Evolutionary conservation across 495 filamentous ascomycete genomes (phyloP), one percentile per base, ranked within the genome.

Genomic region (Aspergillus cristatus): DNA sequence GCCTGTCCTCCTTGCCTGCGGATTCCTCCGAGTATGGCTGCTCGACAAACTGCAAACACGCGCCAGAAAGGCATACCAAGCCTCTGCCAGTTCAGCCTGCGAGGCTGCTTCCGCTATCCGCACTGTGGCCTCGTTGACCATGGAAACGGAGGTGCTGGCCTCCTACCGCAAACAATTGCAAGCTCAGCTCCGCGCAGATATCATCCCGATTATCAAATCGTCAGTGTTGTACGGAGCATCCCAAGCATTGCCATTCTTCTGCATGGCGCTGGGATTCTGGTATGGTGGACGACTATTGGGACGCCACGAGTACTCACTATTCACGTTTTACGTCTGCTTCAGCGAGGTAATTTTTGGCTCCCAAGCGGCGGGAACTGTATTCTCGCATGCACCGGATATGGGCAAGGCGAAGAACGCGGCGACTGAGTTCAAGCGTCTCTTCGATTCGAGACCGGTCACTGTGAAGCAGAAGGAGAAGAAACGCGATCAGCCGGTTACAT

Each of bases 31-130:
- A 15, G 86, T 93, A 51, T 83, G 76, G 53, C 76, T 93, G 66
- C 72, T 94, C 13, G 71, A 78, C 7, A 69, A 71, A 16, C 86
- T 93, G 58, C 82, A 93, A 50, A 54, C 57, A 4, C 75, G 80
- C 22, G 72, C 77, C 0, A 82, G 86, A 63, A 60, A 65, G 11
- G 79, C 81, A 0, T 90, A 91, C 42, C 71, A 82, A 47, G 63
- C 71, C 14, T 82, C 80, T 28, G 86, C 86, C 17, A 77, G 76
- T 48, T 91, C 82, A 45, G 90, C 88, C 20, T 93, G 89, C 44
- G 90, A 97, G 50, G 86, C 87, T 18, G 87, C 87, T 25, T 78
- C 78, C 2, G 86, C 87, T 14, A 95, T 97, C 52, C 82, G 88
- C 18, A 97, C 89, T 18, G 86, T 97, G 12, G 88, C 86, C n/a